These are phyloP conservation scores for Wakefieldia striispora DNA, from an alignment of 768 basidiomycete species.

Conservation along the genomic window DNA sequence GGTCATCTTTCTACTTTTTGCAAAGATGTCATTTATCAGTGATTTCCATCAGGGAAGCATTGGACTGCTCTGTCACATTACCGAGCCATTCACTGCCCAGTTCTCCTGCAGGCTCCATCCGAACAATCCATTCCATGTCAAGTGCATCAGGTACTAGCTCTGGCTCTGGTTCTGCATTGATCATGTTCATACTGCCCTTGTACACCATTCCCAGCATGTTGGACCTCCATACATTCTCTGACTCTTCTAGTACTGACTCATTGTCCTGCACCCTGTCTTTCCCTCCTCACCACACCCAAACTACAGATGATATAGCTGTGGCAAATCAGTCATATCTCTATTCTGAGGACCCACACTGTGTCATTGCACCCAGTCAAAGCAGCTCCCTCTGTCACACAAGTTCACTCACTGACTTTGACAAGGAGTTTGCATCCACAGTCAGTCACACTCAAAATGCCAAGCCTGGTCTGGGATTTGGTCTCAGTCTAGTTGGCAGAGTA, in stretches of 20 bases:
- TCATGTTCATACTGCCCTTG: slow-evolving; percentile 74
- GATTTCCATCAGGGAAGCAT: slow-evolving; percentile 63
- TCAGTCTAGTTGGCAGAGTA: slow-evolving; percentile 40
- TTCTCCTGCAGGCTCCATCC: slow-evolving; percentile 58
- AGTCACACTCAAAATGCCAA: slow-evolving; percentile 40
- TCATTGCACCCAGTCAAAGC: slow-evolving; percentile 66
- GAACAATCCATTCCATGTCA: slow-evolving; percentile 61
- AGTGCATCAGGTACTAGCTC: slow-evolving; percentile 34
- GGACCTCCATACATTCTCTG: slow-evolving; percentile 51
- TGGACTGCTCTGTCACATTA: slow-evolving; percentile 61
- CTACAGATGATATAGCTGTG: slow-evolving; percentile 73
- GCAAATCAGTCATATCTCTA: slow-evolving; percentile 65
- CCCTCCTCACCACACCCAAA: slow-evolving; percentile 58
- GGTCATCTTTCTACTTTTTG: slow-evolving; percentile 18
- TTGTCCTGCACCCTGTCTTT: slow-evolving; percentile 46
- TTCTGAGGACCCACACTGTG: slow-evolving; percentile 68
- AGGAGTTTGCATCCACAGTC: slow-evolving; percentile 49
- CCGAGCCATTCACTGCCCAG: slow-evolving; percentile 41
- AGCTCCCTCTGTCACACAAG: slow-evolving; percentile 61
- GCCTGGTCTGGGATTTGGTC: slow-evolving; percentile 43
- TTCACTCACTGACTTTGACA: slow-evolving; percentile 74
- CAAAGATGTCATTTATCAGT: background rate
- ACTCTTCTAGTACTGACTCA: slow-evolving; percentile 37
- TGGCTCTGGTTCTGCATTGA: slow-evolving; percentile 60
- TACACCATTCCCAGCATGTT: slow-evolving; percentile 68